Conservation (phyloP, 192 early-diverging fungal species). For the Coemansia sp. region DNA sequence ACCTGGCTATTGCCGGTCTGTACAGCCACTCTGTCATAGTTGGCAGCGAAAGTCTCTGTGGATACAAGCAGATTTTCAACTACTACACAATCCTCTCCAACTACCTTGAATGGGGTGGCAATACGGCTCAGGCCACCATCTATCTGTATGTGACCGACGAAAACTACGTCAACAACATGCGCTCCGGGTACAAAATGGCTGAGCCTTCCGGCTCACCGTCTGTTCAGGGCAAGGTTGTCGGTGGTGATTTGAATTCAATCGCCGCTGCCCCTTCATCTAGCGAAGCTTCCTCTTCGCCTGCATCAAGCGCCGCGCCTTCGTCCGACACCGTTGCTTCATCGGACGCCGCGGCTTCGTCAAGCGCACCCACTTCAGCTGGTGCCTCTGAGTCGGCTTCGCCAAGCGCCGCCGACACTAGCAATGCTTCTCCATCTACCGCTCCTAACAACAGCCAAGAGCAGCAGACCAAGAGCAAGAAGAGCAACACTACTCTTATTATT, state of each 20-base stretch:
- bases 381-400: neutral
- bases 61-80: conserved; percentile 17
- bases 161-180: conserved; percentile 35
- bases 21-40: conserved; percentile 45
- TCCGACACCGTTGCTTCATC: no score
- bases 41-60: conserved; percentile 26
- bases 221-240: conserved; percentile 16
- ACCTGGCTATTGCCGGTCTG: conserved; percentile 33
- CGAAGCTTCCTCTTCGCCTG: no score
- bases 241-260: conserved; percentile 24
- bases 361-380: neutral
- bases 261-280: neutral
- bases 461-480: conserved; percentile 9
- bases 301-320: neutral
- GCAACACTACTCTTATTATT: conserved; percentile 17
- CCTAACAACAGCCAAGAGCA: neutral
- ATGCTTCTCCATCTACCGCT: neutral
- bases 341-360: neutral
- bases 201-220: conserved; percentile 9
- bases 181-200: conserved; percentile 28
- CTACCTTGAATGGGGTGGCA: conserved; percentile 46
- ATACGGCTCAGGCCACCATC: conserved; percentile 27
- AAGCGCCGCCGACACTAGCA: neutral
- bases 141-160: conserved; percentile 32
- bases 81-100: conserved; percentile 40